Evolutionary conservation across 495 filamentous ascomycete species (phyloP).

Genomic region (Penicillium tannophilum): DNA sequence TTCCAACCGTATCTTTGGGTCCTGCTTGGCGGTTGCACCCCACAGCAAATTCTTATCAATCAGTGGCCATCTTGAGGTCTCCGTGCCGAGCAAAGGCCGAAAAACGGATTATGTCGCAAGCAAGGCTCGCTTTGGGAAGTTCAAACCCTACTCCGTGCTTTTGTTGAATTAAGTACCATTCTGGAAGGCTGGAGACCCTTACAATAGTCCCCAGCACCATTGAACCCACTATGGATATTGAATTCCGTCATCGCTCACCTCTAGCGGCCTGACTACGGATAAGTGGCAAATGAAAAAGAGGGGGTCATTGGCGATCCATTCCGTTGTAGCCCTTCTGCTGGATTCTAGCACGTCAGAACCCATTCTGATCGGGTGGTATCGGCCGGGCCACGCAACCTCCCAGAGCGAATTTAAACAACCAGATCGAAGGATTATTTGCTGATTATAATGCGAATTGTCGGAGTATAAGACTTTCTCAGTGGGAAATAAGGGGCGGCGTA

Average conservation of each 20-base stretch:
- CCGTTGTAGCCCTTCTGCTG: not conserved
- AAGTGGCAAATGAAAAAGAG: slow-evolving; percentile 8
- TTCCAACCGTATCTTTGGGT: slow-evolving; percentile 15
- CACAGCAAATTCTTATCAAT: slow-evolving; percentile 32
- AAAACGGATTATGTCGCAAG: slow-evolving; percentile 20
- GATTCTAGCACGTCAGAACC: not conserved
- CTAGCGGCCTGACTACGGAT: not conserved
- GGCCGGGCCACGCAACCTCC: not conserved
- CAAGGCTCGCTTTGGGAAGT: slow-evolving; percentile 8
- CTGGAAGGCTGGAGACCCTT: not conserved
- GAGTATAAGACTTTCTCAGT: not conserved
- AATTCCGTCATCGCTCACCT: not conserved
- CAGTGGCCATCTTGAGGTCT: slow-evolving; percentile 20
- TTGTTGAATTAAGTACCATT: not conserved
- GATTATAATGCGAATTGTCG: not conserved
- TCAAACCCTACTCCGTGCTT: not conserved
- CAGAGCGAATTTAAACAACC: not conserved
- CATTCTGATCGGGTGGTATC: not conserved
- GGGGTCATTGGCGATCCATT: slow-evolving; percentile 5
- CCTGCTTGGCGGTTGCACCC: slow-evolving; percentile 5
- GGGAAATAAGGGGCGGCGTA: not conserved
- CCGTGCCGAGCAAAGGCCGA: slow-evolving; percentile 22
- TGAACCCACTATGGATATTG: not conserved
- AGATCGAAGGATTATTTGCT: not conserved
- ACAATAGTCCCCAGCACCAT: not conserved